Evolutionary conservation across 2,329 filamentous ascomycete species (phyloP).

Genomic region (Blumeria graminis): DNA sequence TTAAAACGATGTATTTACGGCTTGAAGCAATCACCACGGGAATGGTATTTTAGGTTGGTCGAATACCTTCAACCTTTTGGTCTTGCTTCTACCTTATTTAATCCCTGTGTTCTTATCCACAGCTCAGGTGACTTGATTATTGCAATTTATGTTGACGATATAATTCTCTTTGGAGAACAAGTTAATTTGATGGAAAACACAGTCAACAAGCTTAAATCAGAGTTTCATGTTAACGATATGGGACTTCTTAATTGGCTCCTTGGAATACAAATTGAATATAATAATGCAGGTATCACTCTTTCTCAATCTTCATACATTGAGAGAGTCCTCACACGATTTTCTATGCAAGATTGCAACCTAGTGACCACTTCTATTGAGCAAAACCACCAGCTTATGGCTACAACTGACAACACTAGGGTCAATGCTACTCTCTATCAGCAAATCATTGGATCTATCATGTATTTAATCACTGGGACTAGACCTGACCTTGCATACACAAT

Average conservation of each 20-base stretch:
- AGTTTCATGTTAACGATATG: background rate
- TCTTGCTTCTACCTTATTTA: background rate
- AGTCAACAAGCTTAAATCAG: background rate
- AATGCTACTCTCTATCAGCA: conserved; percentile 1
- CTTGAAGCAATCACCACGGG: background rate
- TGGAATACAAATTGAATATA: background rate
- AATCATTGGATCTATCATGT: background rate
- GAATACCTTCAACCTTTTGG: background rate
- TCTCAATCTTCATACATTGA: background rate
- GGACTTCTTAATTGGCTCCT: background rate
- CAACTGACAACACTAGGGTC: background rate
- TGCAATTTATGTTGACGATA: background rate
- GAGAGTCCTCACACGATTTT: background rate
- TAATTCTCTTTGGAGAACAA: background rate
- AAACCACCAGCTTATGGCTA: background rate
- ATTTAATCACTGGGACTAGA: background rate
- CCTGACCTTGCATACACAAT: background rate
- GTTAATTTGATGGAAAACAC: background rate
- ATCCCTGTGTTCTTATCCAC: background rate
- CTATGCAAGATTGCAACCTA: background rate
- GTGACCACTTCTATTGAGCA: background rate
- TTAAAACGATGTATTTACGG: background rate
- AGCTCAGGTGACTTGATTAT: background rate
- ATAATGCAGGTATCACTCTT: background rate
- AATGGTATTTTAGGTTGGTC: background rate